Percentiles rank a stretch among this genome's conserved stretches.
Evolutionary conservation across 345 rosid genomes (phyloP).

Genomic region (Populus euphratica): DNA sequence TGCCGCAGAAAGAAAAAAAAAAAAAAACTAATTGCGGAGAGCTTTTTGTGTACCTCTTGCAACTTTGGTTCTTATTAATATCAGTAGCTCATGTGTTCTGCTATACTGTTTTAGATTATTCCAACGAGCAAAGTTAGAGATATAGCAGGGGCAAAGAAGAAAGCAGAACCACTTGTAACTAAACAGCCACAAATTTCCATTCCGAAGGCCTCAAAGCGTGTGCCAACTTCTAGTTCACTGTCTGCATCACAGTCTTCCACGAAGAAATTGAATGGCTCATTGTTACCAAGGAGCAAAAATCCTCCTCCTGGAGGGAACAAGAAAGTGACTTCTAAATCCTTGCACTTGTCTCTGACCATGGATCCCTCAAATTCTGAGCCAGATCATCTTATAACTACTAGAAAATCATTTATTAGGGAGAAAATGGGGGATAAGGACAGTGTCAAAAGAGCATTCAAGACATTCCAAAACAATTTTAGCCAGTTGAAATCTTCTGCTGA

Average conservation of each 20-base stretch:
- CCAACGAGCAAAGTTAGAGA: conserved; percentile 33
- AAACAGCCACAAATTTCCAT: conserved; percentile 45
- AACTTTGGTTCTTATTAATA: conserved; percentile 1
- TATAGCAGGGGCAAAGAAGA: conserved; percentile 30
- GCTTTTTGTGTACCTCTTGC: conserved; percentile 1
- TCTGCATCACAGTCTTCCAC: conserved; percentile 37
- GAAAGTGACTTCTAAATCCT: conserved; percentile 65
- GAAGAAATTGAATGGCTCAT: conserved; percentile 36
- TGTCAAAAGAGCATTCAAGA: conserved; percentile 74
- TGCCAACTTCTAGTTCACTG: conserved; percentile 27
- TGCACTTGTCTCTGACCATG: conserved; percentile 63
- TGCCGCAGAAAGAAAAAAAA: background rate
- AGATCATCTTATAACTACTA: conserved; percentile 34
- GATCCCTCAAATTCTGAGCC: conserved; percentile 42
- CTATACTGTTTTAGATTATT: conserved; percentile 34
- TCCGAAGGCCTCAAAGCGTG: conserved; percentile 52
- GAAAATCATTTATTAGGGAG: conserved; percentile 79
- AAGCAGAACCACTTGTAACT: conserved; percentile 29
- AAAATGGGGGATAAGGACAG: conserved; percentile 95
- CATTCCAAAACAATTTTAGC: conserved; percentile 60
- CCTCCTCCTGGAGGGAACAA: conserved; percentile 35
- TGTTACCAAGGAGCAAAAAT: conserved; percentile 35
- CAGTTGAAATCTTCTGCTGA: conserved; percentile 41
- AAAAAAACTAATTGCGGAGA: background rate
- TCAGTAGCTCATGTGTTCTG: conserved; percentile 5